Base-by-base conservation (phyloP, 2,329 filamentous ascomycete species). In the Pseudogymnoascus sp. region DNA sequence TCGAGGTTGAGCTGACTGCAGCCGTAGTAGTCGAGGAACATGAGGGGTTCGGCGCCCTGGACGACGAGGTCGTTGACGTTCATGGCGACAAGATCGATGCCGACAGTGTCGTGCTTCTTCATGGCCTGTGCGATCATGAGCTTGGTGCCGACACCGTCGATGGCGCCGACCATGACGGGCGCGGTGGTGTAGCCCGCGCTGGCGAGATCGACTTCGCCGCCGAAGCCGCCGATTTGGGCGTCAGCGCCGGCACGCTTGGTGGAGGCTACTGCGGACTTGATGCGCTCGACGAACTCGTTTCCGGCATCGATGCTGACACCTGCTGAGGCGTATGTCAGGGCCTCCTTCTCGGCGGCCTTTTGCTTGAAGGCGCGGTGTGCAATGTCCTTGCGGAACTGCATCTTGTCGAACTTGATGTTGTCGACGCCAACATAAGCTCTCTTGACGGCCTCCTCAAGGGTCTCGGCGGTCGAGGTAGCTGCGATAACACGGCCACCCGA, bases 21-120 rank as follows among this genome's bases (percentile, higher is more conserved):
- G 64, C 91, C 93, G 76, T 95, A 97, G 82, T 96, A 97, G 78
- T 99, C 94, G 64, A 97, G 86, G 82, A 99, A 97, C 80, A 94
- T 94, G 66, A 97, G 81, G 2, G 94, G 92, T 68, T 94, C 90
- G 11, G 94, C 94, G 60, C 94, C 94, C 77, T 97, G 92, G 7
- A 97, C 94, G 59, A 99, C 87, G 0, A 99, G 82, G 71, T 99
- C 94, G 74, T 99, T 99, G 72, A 97, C 94, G 74, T 97, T 97
- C 93, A 97, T 97, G 67, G 94, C 94, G 3, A 99, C 94, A 36
- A 99, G 83, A 72, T 99, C 94, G 68, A 99, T 91, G 63, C 94
- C 94, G 9, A 99, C 93, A 2, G 92, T 96, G 74, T 93, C 87
- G 75, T 97, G 94, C 76, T 95, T 91, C 68, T 86, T 82, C 78